These are phyloP conservation scores for Sapria himalayana DNA, from an alignment of 345 rosid genomes.

Conservation along the genomic window DNA sequence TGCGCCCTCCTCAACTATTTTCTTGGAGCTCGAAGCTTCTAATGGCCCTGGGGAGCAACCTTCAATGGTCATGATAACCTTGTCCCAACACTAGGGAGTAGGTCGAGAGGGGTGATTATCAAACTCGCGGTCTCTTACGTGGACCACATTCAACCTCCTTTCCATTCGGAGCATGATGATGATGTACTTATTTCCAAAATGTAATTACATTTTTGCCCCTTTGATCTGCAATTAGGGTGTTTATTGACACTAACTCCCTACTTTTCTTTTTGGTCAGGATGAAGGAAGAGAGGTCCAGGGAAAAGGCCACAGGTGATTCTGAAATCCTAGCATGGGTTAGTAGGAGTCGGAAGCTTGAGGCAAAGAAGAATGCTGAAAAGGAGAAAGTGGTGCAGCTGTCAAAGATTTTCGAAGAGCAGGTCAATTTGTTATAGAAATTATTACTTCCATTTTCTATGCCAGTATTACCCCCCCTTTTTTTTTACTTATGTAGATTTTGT, in stretches of 20 bases:
- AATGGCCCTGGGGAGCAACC: too few relatives aligned
- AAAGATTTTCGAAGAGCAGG: constrained; percentile 82
- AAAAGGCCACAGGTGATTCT: constrained; percentile 36
- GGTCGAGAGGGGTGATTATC: too few relatives aligned
- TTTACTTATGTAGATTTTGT: constrained; percentile 5
- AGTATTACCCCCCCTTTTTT: too few relatives aligned
- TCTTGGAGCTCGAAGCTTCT: too few relatives aligned
- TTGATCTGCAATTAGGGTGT: not conserved
- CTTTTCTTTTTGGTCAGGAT: constrained; percentile 23
- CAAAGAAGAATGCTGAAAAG: constrained; percentile 45
- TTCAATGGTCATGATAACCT: too few relatives aligned
- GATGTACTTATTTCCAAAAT: too few relatives aligned
- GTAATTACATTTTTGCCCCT: too few relatives aligned
- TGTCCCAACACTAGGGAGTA: too few relatives aligned
- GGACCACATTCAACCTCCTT: too few relatives aligned
- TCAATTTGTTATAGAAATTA: constrained; percentile 9
- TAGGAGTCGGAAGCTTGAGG: constrained; percentile 60
- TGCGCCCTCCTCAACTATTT: too few relatives aligned
- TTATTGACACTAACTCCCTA: not conserved
- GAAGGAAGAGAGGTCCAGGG: constrained; percentile 59
- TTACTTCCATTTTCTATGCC: constrained; percentile 7
- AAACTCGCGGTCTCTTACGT: too few relatives aligned
- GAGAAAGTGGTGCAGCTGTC: constrained; percentile 65
- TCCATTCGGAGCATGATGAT: too few relatives aligned
- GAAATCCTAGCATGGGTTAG: constrained; percentile 61